Percentiles rank a stretch among this genome's conserved stretches.
Evolutionary conservation across 179 eudicot species (phyloP).

Genomic region (Silene coronaria): DNA sequence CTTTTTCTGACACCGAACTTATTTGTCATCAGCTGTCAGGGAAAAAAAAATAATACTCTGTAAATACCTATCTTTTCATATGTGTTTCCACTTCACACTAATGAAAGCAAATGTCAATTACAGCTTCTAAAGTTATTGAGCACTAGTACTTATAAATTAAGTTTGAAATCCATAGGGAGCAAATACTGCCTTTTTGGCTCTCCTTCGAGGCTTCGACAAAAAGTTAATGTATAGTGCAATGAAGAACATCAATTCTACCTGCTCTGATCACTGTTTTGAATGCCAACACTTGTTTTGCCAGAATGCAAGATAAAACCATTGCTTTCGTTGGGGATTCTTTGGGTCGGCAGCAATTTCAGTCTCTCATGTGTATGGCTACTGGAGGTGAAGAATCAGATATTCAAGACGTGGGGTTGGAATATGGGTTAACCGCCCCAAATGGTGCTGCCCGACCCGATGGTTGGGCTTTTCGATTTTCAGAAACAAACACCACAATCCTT

Average conservation of each 20-base stretch:
- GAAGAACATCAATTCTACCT: neutral
- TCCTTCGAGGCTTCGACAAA: neutral
- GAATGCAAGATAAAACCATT: conserved; percentile 81
- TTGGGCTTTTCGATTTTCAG: conserved; percentile 71
- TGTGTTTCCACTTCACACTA: too few species aligned
- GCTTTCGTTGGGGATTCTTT: conserved; percentile 87
- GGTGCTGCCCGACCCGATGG: conserved; percentile 76
- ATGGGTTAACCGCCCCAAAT: conserved; percentile 43
- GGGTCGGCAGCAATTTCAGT: conserved; percentile 82
- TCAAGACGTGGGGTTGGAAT: conserved; percentile 50
- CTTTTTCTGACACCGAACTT: neutral
- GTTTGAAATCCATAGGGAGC: too few species aligned
- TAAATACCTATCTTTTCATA: too few species aligned
- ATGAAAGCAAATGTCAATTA: too few species aligned
- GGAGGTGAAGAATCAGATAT: conserved; percentile 61
- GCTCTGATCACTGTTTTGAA: neutral
- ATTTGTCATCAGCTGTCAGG: too few species aligned
- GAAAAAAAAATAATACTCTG: too few species aligned
- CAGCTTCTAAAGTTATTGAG: too few species aligned
- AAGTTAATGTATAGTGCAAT: neutral
- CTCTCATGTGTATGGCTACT: conserved; percentile 82
- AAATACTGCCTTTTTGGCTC: neutral
- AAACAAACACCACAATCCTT: conserved; percentile 68
- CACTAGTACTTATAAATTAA: too few species aligned
- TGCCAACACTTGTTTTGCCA: conserved; percentile 25